Evolutionary conservation across 2,329 filamentous ascomycete genomes (phyloP), one percentile per base, ranked within the genome.

Genomic region (Apiospora phragmitis): DNA sequence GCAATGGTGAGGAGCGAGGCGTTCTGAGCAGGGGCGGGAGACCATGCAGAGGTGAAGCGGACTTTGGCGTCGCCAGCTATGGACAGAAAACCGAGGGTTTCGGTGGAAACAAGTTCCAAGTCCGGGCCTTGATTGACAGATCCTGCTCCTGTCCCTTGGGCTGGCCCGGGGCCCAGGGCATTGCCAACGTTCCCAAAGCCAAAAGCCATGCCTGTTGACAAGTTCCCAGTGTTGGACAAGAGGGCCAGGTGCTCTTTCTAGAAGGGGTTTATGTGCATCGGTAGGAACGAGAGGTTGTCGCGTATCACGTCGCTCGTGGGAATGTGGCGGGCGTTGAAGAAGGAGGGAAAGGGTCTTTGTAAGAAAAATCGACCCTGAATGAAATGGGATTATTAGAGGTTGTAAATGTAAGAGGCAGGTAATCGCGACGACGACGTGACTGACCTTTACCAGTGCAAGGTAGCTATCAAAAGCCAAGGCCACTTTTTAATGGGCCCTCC

Each of bases 1-100:
- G 95, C 94, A 74, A 98, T 88, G 78, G 92, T 93, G 72, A 99
- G 86, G 47, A 99, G 91, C 2, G 94, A 97, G 16, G 94, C 90
- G 62, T 92, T 94, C 5, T 93, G 86, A 2, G 92, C 86, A 42
- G 96, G 95, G 32, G 93, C 86, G 47, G 88, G 84, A 51, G 92
- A 89, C 95, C 95, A 98, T 79, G 91, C 86, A 26, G 91, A 87
- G 21, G 94, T 93, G 55, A 98, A 84, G 79, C 92, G 93, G 75
- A 98, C 83, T 82, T 95, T 97, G 71, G 92, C 89, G 77, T 97
- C 94, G 77, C 93, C 92, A 70, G 91, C 90, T 62, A 97, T 83
- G 68, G 93, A 89, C 74, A 92, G 88, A 82, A 99, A 98, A 6
- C 94, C 94, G 67, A 99, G 85, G 75, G 88, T 88, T 93, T 97